Percentiles rank a stretch among this genome's conserved stretches.
phyloP scores from a whole-genome alignment of 2,329 filamentous ascomycete species.

The Claviceps paspali region DNA sequence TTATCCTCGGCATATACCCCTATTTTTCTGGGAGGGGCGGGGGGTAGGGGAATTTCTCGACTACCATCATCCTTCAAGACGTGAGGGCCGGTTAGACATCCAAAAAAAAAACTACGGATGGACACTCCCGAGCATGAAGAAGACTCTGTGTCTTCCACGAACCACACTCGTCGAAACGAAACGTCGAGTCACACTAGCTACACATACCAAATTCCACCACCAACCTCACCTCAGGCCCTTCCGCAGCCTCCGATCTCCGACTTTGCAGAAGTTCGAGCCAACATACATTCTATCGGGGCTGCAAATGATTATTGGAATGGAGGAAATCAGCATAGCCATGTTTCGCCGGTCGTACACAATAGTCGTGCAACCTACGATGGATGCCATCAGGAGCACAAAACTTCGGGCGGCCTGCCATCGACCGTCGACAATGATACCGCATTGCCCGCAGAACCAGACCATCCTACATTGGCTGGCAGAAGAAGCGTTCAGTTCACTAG shows the following conservation, averaged over 20 bases:
- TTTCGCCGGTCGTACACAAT: conserved; percentile 1
- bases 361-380: neutral
- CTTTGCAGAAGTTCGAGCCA: neutral
- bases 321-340: conserved; percentile 6
- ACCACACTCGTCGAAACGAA: conserved; percentile 6
- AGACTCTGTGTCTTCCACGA: conserved; percentile 9
- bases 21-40: no score
- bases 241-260: conserved; percentile 4
- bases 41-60: no score
- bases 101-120: conserved; percentile 1
- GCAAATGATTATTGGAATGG: conserved; percentile 10
- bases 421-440: neutral
- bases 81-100: no score
- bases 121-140: conserved; percentile 2
- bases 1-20: no score
- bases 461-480: conserved; percentile 8
- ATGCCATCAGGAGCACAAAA: neutral
- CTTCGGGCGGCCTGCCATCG: neutral
- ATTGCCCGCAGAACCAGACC: neutral
- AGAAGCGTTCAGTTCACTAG: conserved; percentile 66
- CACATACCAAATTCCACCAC: conserved; percentile 3
- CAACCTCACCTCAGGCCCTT: conserved; percentile 4
- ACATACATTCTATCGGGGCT: neutral
- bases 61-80: neutral
- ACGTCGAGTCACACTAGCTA: conserved; percentile 5